Conservation (phyloP, 2,329 filamentous ascomycete genomes). For the Exutisphaerella laricina region DNA sequence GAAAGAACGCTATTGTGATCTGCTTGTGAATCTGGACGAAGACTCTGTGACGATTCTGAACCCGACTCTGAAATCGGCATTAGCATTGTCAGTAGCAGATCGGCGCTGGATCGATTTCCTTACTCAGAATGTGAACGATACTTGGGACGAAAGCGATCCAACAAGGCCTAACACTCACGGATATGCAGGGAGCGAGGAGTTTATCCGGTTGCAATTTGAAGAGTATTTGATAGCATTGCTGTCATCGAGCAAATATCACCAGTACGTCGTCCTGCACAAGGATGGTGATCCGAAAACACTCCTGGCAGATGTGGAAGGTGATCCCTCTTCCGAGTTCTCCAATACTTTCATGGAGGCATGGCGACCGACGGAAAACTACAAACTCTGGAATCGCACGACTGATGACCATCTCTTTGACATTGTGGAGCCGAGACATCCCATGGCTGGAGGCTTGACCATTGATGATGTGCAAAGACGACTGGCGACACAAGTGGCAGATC, state of each 20-base stretch:
- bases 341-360: slow-evolving; percentile 81
- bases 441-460: slow-evolving; percentile 83
- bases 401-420: slow-evolving; percentile 92
- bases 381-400: slow-evolving; percentile 67
- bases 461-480: slow-evolving; percentile 90
- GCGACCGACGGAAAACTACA: slow-evolving; percentile 83
- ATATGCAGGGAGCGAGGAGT: slow-evolving; percentile 93
- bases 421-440: slow-evolving; percentile 87
- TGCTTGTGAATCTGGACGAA: slow-evolving; percentile 93
- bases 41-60: slow-evolving; percentile 79
- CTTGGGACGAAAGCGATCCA: slow-evolving; percentile 91
- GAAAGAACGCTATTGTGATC: slow-evolving; percentile 91
- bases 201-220: slow-evolving; percentile 94
- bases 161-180: slow-evolving; percentile 87
- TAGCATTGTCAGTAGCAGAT: slow-evolving; percentile 77
- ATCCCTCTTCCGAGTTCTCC: slow-evolving; percentile 79
- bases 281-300: slow-evolving; percentile 52
- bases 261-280: slow-evolving; percentile 41
- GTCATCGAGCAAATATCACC: slow-evolving; percentile 81
- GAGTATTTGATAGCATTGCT: slow-evolving; percentile 89
- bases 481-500: slow-evolving; percentile 84
- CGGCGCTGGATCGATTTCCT: slow-evolving; percentile 95
- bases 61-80: slow-evolving; percentile 65
- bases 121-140: slow-evolving; percentile 87
- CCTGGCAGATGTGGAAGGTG: slow-evolving; percentile 64